Evolutionary conservation across 371 early-diverging fungal genomes (phyloP), one percentile per base, ranked within the genome.

Genomic region (Rhizomucor pusillus): DNA sequence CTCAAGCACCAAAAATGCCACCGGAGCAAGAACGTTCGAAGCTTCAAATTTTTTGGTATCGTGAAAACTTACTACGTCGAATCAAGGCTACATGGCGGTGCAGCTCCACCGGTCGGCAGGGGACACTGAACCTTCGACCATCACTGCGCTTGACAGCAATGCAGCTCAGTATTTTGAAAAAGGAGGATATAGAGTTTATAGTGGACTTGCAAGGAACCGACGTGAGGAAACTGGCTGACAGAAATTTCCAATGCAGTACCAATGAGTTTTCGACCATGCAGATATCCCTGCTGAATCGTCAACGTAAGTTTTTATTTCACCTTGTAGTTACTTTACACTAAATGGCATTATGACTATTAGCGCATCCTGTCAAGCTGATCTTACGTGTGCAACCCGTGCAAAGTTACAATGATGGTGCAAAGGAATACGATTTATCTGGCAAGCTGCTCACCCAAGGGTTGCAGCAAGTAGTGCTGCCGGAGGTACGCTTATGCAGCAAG

Each of bases 21-120:
- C 52, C 63, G 19, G 80, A 81, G 34, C 85, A 88, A 54, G 86
- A 84, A 39, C 65, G 65, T 4, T 60, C 71, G 22, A 79, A 84
- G 14, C 60, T 85, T 20, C 70, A 81, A 6, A 66, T 87, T 62
- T 92, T 90, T 63, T 92, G 93, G 93, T 88, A 87, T 55, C 67
- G 86, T 45, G 89, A 91, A 55, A 72, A 77, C n/a, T 52, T 91
- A 9, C 56, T 88, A 43, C 65, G 77, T 44, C 71, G 79, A 14
- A 66, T 87, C 13, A 74, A 71, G 5, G 82, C 83, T 7, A 60
- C 60, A 1, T 87, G 87, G 87, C 40, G 50, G 43, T 66, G 67
- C 36, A 35, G 47, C 44, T 52, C 62, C 18, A 75, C 77, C 0
- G 67, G 65, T n/a, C 65, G 80, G 36, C 65, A 68, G 37, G 86